Base-by-base conservation (phyloP, 441 rosid species). In the Erodium chrysanthum region DNA sequence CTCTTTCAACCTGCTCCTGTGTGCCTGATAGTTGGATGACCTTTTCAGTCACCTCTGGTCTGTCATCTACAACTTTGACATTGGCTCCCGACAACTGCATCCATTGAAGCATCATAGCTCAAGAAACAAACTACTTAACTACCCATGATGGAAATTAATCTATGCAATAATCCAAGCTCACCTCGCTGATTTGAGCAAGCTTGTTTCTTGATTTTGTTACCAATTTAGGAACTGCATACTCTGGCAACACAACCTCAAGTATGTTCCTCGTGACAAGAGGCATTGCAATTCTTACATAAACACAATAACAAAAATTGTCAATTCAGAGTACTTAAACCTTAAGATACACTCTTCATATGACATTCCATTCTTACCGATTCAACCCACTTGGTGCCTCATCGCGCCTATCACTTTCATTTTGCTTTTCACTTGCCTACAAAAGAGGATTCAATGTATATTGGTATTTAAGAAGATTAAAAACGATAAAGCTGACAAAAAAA, bases 101-200 rank as follows among this genome's bases (percentile, higher is more conserved):
- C 68, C 71, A 35, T 66, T 9, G 29, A 73, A 65, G 66, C 65
- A 3, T 25, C 65, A 3, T 25, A 40, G 5, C 21, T 68, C 66
- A 23, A 48, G 68, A 54, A 22, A 67, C 29, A 25, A 1, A 25
- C 29, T 3, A 25, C 29, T 25, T 25, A 25, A 25, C 29, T 3
- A 1, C 29, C 29, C 29, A 25, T 25, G 29, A 25, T 25, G 29
- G 29, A 25, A 25, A 25, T 3, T 3, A 25, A 25, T 25, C 1
- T 25, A 25, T 25, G 3, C 1, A 25, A 25, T 25, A 25, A 25
- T 25, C 29, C 29, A 25, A 25, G 14, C 58, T 81, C 54, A 88
- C 99, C 96, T 94, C 96, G 46, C 99, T 90, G 69, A 94, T 86
- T 77, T 88, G 97, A 40, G 85, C 81, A 76, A 94, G 96, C 82